Conservation (phyloP, 2,329 filamentous ascomycete genomes). For the Whalleya microplaca region DNA sequence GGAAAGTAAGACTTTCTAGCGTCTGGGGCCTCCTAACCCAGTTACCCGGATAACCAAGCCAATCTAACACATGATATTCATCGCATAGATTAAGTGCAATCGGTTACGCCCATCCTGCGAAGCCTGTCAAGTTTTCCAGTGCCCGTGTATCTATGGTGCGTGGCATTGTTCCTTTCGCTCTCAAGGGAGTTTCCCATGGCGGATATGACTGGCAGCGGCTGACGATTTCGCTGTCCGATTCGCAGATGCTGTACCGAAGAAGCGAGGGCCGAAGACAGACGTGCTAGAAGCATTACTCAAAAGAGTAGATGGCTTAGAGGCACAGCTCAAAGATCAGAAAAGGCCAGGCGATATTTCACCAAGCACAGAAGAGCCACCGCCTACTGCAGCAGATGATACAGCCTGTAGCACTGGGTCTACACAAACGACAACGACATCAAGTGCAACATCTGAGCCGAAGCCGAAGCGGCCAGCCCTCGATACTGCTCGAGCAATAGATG, state of each 20-base stretch:
- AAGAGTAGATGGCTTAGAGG: constrained; percentile 83
- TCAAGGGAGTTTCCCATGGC: constrained; percentile 10
- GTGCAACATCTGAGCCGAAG: constrained; percentile 43
- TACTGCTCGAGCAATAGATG: constrained; percentile 38
- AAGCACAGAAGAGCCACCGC: constrained; percentile 37
- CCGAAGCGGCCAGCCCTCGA: constrained; percentile 47
- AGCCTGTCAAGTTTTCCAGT: constrained; percentile 87
- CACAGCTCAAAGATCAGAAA: constrained; percentile 73
- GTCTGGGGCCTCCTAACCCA: constrained; percentile 2
- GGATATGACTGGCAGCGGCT: constrained; percentile 3
- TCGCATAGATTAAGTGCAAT: constrained; percentile 84
- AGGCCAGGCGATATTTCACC: constrained; percentile 45
- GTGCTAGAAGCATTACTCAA: constrained; percentile 84
- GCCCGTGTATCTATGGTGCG: constrained; percentile 84
- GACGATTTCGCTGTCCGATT: constrained; percentile 11
- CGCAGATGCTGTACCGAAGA: constrained; percentile 84
- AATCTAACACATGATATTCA: constrained; percentile 28
- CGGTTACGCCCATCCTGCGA: constrained; percentile 82
- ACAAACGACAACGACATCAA: constrained; percentile 27
- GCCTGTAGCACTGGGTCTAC: constrained; percentile 27
- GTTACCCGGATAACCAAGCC: constrained; percentile 4
- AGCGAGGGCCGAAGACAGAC: constrained; percentile 87
- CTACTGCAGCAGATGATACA: constrained; percentile 32
- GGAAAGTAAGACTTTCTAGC: constrained; percentile 67
- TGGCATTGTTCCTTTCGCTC: constrained; percentile 17